Base-by-base conservation (phyloP, 768 basidiomycete genomes). In the Boletus subparvulus region DNA sequence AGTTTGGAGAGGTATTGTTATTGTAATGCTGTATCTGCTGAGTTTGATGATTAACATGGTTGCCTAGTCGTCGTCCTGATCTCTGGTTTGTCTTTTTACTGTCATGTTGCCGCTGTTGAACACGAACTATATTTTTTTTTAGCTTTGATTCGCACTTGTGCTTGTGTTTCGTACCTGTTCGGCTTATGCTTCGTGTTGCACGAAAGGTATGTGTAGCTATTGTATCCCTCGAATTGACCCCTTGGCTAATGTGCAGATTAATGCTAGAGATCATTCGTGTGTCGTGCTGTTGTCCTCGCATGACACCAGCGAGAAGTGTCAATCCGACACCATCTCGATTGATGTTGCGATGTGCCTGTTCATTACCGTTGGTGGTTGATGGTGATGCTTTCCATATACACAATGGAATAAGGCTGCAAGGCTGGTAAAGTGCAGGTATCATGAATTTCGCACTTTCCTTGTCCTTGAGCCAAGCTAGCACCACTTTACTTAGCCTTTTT, bases 321-420 rank as follows among this genome's bases (percentile, higher is more conserved):
- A 60, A 51, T 0, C 19, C 6, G 2, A 9, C 52, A 2, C 51
- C 59, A 53, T 60, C 33, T 1, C 30, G 13, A 24, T 60, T 60
- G 5, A 56, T 14, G 4, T 50, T 46, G 0, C 30, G 8, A 32
- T 60, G 54, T 6, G 50, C 50, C 30, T 60, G 54, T 8, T 56
- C 47, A 45, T 60, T 60, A 0, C 54, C 46, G 10, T 60, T 60
- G 4, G 47, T 60, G 3, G 54, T 60, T 26, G 54, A 32, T 32
- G 54, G 59, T 0, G 14, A 53, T 2, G 59, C 59, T 3, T 52
- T 52, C 54, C 54, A 56, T 0, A 56, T 39, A 1, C 36, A 16
- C 3, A 14, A 1, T 0, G 51, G 59, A 1, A 60, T 60, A 1
- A 60, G 24, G 30, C 59, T 60, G 0, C 4, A 2, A 14, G 58